Percentiles rank a stretch among this genome's conserved stretches.
Evolutionary conservation across 345 rosid species (phyloP).

Genomic region (Melastoma malabathricum): DNA sequence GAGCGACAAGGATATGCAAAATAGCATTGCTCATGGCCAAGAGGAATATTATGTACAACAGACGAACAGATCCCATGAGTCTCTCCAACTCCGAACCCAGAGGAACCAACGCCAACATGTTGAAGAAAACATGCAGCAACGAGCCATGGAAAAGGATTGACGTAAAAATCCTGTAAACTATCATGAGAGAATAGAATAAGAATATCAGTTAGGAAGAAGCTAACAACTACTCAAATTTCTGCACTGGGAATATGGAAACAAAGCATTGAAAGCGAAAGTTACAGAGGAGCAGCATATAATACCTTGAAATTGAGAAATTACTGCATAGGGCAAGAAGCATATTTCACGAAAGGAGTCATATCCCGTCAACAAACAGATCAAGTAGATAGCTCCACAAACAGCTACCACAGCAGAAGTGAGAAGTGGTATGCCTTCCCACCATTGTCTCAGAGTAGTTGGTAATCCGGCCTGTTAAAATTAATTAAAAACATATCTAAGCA

Average conservation of each 20-base stretch:
- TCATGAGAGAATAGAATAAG: constrained; percentile 6
- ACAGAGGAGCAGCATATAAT: background rate
- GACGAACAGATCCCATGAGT: constrained; percentile 88
- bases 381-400: constrained; percentile 55
- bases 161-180: constrained; percentile 84
- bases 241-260: no score
- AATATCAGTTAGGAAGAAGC: no score
- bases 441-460: constrained; percentile 55
- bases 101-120: constrained; percentile 97
- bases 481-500: no score
- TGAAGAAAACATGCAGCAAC: constrained; percentile 78
- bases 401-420: constrained; percentile 66
- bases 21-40: constrained; percentile 79
- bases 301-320: constrained; percentile 73
- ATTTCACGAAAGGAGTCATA: constrained; percentile 71
- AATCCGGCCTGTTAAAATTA: constrained; percentile 54
- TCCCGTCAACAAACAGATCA: constrained; percentile 66
- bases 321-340: constrained; percentile 74
- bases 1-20: constrained; percentile 60
- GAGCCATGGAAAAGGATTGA: constrained; percentile 81
- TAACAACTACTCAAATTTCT: no score
- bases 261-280: no score
- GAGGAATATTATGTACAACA: constrained; percentile 54
- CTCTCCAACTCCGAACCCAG: constrained; percentile 95
- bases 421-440: constrained; percentile 91